Base-by-base conservation (phyloP, 257 asterid genomes). In the Prunella vulgaris region DNA sequence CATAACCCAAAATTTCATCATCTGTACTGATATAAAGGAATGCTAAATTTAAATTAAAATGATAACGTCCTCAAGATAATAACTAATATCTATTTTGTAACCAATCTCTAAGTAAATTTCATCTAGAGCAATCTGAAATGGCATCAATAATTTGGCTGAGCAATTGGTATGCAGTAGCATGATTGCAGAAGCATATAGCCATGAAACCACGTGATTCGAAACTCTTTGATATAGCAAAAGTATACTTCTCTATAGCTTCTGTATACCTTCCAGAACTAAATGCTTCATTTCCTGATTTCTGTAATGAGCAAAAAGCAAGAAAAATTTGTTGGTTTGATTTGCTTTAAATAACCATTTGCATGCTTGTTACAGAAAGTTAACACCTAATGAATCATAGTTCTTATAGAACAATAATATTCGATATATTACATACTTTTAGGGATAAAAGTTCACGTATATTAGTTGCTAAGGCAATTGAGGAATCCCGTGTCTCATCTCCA, bases 91-190 rank as follows among this genome's bases (percentile, higher is more conserved):
- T 35, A 49, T 15, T 61, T 52, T 33, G 69, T 53, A 72, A 40
- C 80, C 74, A 80, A 93, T 97, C 97, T 94, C 91, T 53, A 68
- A 24, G 76, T 94, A 91, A 65, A 85, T 83, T 74, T 76, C 86
- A 66, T 89, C 95, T 37, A 94, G 92, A 64, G 99, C 95, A 17
- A 79, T 94, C 99, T 54, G 95, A 88, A 76, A 94, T 87, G 81
- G 97, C 97, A 82, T 94, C 99, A 57, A 79, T 71, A 75, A 86
- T 80, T 78, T 89, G 96, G 78, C 85, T 83, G 48, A 87, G 68
- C 42, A 97, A 84, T 80, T 89, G 99, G 80, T 89, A 78, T 49
- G 97, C 96, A 77, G 99, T 97, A 22, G 99, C 99, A 69, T 96
- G 96, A 69, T 91, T 94, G 82, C 99, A 85, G 85, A 89, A 91